Evolutionary conservation across 306 rosid genomes (phyloP), one percentile per base, ranked within the genome.

Genomic region (Alnus glutinosa): DNA sequence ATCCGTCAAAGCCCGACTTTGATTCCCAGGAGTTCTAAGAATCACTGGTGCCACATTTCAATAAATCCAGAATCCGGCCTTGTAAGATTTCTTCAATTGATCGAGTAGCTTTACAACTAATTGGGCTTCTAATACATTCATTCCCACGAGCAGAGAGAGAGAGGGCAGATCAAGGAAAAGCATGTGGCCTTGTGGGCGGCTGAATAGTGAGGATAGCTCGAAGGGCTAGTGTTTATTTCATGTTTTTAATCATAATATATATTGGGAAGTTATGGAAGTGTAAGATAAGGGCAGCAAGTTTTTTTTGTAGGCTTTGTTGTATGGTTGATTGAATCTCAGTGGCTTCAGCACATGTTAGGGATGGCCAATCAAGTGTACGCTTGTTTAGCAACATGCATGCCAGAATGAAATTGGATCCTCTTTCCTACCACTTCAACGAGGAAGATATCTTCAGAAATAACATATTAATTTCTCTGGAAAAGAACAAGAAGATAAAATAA

Each of bases 1-100:
- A 93, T 80, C 99, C 99, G 32, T 93, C 98, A 46, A 93, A 90
- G 82, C 97, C 97, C 1, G 99, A 89, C 51, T 90, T 90, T 4
- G 96, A 96, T 72, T 96, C 94, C 58, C 93, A 90, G 84, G 92
- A 90, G 86, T 90, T 88, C 79, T 88, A 77, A 88, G 85, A 47
- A 54, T 77, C 73, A 54, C 73, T 73, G 57, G 58, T 73, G 63
- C 46, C 64, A 28, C 81, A 57, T 57, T 32, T 34, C 69, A 47
- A 79, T 87, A 73, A 71, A 69, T 61, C 77, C 77, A 37, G 1
- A 37, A 79, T 18, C 78, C 68, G 49, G 63, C 81, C 46, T 50
- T 78, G 80, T 83, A 81, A 75, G 83, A 23, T 23, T 23, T 23
- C 28, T 23, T 19, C 82, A 74, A 88, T 88, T 57, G 48, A 84